Percentiles rank a stretch among this genome's conserved stretches.
These are phyloP conservation scores for Alternaria arbusti DNA, from an alignment of 2,329 filamentous ascomycete genomes.

Conservation along the genomic window DNA sequence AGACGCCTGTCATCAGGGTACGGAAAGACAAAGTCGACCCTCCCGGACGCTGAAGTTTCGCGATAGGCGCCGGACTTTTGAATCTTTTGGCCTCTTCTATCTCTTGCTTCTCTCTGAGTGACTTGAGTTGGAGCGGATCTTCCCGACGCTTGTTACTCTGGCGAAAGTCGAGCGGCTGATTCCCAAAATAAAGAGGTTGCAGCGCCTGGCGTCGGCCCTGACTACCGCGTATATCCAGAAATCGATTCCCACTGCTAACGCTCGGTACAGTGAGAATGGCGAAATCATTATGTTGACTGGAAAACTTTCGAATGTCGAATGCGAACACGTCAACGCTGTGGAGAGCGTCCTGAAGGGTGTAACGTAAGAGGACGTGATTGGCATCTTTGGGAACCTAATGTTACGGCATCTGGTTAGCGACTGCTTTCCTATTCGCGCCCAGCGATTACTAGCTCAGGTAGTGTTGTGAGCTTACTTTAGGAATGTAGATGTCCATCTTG, in stretches of 20 bases:
- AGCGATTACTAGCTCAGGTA: background rate
- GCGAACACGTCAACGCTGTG: conserved; percentile 47
- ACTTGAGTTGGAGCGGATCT: conserved; percentile 31
- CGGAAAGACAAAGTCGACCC: conserved; percentile 34
- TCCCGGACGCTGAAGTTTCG: conserved; percentile 8
- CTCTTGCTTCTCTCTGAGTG: conserved; percentile 29
- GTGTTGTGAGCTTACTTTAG: conserved; percentile 23
- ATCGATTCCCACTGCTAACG: conserved; percentile 48
- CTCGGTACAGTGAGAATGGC: conserved; percentile 58
- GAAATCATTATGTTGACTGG: conserved; percentile 15
- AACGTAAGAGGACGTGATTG: conserved; percentile 52
- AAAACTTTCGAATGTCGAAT: conserved; percentile 55
- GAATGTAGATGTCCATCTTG: conserved; percentile 35
- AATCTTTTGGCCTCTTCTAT: conserved; percentile 29
- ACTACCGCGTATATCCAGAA: conserved; percentile 49
- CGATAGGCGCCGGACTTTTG: conserved; percentile 12
- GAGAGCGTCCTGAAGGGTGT: conserved; percentile 51
- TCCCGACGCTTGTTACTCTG: conserved; percentile 27
- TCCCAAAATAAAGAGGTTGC: conserved; percentile 12
- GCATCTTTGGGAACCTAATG: conserved; percentile 48
- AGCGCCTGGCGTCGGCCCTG: conserved; percentile 12
- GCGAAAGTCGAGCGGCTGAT: conserved; percentile 16
- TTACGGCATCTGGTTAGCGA: background rate
- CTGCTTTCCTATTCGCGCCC: background rate
- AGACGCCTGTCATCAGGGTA: conserved; percentile 48